Base-by-base conservation (phyloP, 1,284 basidiomycete genomes). In the Cutaneotrichosporon sp. region DNA sequence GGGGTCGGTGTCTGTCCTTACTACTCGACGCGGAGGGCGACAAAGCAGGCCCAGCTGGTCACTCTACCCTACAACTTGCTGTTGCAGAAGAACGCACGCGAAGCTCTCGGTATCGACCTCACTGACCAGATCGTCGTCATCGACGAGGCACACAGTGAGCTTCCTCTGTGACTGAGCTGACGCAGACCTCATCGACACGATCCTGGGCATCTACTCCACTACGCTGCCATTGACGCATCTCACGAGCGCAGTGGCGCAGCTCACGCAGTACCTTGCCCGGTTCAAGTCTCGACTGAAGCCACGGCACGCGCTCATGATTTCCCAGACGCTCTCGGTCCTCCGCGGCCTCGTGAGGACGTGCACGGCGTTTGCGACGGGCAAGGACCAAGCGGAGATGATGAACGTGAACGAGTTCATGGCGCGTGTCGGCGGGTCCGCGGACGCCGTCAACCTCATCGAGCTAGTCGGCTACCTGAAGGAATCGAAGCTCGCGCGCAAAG, bases 61-160 rank as follows among this genome's bases (percentile, higher is more conserved):
- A 87, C 88, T 0, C 77, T 97, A 4, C 96, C 94, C 0, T 98
- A 98, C 72, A 97, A 96, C 68, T 82, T 98, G 10, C 79, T 98
- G 1, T 77, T 98, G 8, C 88, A 91, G 59, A 86, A 84, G 61
- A 81, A 82, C 3, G 88, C 93, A 1, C 80, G 94, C 38, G 88
- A 94, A 65, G 84, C 91, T 0, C 79, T 97, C 1, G 87, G 87
- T 0, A 92, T 92, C 62, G 84, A 87, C 67, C 78, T 91, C 46
- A 86, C 80, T 29, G 82, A 84, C 66, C 89, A 94, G 63, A 79
- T 97, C 14, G 82, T 98, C 11, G 80, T 98, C 37, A 84, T 98
- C 52, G 94, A 98, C 69, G 94, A 98, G 76, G 96, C 93, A 0
- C 94, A 98, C 74, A 98, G 89, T 90, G 63, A 58, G 87, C 77